Conservation (phyloP, 805 yeast species). For the Kregervanrija delftensis region DNA sequence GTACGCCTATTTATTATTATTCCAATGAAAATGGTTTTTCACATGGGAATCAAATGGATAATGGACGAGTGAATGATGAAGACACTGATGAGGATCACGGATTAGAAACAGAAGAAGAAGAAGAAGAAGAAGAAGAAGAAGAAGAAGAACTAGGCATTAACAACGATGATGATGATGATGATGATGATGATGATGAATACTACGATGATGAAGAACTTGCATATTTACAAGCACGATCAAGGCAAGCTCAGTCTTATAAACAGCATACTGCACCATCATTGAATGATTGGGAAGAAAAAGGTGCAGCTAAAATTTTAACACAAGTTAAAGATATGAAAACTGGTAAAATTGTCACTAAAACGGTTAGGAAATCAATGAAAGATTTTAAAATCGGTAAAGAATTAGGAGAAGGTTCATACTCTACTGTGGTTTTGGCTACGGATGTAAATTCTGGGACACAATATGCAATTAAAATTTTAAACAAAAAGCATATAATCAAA, state of each 20-base stretch:
- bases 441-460: constrained; percentile 58
- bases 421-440: constrained; percentile 83
- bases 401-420: constrained; percentile 94
- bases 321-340: constrained; percentile 32
- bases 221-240: constrained; percentile 1
- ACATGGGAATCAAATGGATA: neutral
- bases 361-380: constrained; percentile 51
- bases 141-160: neutral
- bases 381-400: constrained; percentile 85
- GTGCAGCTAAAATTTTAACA: constrained; percentile 51
- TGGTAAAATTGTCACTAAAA: constrained; percentile 46
- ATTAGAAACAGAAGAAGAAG: too few relatives aligned
- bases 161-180: neutral
- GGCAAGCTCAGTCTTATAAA: neutral
- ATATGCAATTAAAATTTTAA: constrained; percentile 73
- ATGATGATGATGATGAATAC: constrained; percentile 7
- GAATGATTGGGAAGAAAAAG: constrained; percentile 49
- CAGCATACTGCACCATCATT: constrained; percentile 10
- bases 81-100: neutral
- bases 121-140: too few relatives aligned
- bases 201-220: constrained; percentile 6
- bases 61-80: neutral
- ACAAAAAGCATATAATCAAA: constrained; percentile 69
- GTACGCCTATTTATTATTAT: neutral
- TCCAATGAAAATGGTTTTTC: neutral